Evolutionary conservation across 2,329 filamentous ascomycete genomes (phyloP).

Genomic region (Aspergillus hortae): DNA sequence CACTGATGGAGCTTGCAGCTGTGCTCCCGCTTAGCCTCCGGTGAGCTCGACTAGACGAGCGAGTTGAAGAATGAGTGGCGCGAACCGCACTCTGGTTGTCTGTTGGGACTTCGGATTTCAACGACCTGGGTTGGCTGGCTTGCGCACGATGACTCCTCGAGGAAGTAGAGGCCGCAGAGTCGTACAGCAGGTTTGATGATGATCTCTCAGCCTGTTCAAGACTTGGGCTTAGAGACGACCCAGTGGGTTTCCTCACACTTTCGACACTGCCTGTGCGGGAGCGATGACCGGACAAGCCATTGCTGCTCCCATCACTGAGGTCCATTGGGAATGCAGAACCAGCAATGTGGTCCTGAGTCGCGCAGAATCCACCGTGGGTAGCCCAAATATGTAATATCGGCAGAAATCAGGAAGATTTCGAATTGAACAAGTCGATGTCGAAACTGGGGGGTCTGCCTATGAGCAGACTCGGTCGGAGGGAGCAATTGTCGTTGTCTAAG

Average conservation of each 20-base stretch:
- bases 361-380: neutral
- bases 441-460: too few relatives aligned
- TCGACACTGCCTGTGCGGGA: slow-evolving; percentile 4
- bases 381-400: too few relatives aligned
- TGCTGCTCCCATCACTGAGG: neutral
- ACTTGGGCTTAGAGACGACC: slow-evolving; percentile 1
- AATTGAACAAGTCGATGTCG: too few relatives aligned
- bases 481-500: too few relatives aligned
- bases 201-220: slow-evolving; percentile 14
- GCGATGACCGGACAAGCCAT: neutral
- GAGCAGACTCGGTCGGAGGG: too few relatives aligned
- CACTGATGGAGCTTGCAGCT: slow-evolving; percentile 73
- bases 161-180: slow-evolving; percentile 15
- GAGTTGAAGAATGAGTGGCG: slow-evolving; percentile 30
- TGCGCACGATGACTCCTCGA: slow-evolving; percentile 11
- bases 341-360: neutral
- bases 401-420: too few relatives aligned
- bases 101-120: slow-evolving; percentile 18
- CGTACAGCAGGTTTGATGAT: slow-evolving; percentile 13
- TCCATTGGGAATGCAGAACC: neutral
- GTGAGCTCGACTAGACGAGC: slow-evolving; percentile 66
- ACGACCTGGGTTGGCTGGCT: slow-evolving; percentile 13
- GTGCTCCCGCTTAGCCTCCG: slow-evolving; percentile 79
- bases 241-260: slow-evolving; percentile 3
- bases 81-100: slow-evolving; percentile 35